Evolutionary conservation across 2,329 filamentous ascomycete species (phyloP), one percentile per base, ranked within the genome.

Genomic region (Claviceps sp.): DNA sequence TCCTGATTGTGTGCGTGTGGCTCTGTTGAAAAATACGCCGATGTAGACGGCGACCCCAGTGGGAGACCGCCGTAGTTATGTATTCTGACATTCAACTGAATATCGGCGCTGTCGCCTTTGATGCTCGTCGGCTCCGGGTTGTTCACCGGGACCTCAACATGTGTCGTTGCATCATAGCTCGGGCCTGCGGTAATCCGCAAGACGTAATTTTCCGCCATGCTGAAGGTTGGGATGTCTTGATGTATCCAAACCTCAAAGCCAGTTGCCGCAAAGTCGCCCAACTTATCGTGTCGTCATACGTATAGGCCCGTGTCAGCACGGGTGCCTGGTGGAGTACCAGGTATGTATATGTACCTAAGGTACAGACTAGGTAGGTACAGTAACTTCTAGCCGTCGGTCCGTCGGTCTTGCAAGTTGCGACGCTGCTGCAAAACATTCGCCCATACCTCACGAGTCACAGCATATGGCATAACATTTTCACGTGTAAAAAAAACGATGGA

Each of bases 171-270:
- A 63, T 93, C 81, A 69, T 96, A 95, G 57, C 73, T 72, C 1
- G 86, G 75, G 2, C 91, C 91, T 1, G 88, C 88, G 0, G 89
- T 94, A 52, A 96, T 84, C 58, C 79, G 80, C 55, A 97, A 76
- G 49, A 87, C 77, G 67, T 93, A 95, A 58, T 87, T 84, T 54
- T 85, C 78, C 18, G 81, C 74, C 82, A 81, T 81, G 24, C 16
- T 20, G 20, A 50, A 34, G 16, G 11, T 9, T 1, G 48, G 42
- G 42, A 43, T 11, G 20, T 42, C 2, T 4, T 43, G 37, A 40
- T 24, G 42, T 14, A n/a, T 22, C 20, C 20, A 22, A 22, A 22
- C 20, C 7, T 20, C 41, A 43, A 43, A 16, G 4, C 11, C n/a
- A 13, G 20, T 24, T 43, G 42, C 20, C 20, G 20, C 20, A 0